Conservation (phyloP, 805 yeast genomes). For the Allodekkera sacchari region DNA sequence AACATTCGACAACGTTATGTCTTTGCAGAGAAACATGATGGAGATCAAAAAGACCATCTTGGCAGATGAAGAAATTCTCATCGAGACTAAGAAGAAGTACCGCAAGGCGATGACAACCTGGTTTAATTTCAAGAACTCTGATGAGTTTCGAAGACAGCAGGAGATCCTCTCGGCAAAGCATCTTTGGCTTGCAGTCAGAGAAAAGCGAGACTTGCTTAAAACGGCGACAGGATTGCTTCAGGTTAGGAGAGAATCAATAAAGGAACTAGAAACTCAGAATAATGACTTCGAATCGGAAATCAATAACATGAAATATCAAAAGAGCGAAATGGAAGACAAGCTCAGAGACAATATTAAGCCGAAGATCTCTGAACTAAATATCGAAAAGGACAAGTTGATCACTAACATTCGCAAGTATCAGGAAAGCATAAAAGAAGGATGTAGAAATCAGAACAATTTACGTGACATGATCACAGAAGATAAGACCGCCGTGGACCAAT, state of each 20-base stretch:
- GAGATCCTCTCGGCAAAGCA: slow-evolving; percentile 37
- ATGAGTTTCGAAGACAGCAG: slow-evolving; percentile 31
- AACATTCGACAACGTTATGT: slow-evolving; percentile 44
- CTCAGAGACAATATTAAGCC: neutral
- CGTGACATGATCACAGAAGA: slow-evolving; percentile 10
- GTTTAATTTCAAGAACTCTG: slow-evolving; percentile 31
- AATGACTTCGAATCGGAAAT: slow-evolving; percentile 15
- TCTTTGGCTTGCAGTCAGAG: slow-evolving; percentile 36
- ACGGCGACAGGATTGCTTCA: slow-evolving; percentile 14
- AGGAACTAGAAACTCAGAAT: slow-evolving; percentile 3
- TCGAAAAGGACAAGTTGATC: slow-evolving; percentile 1
- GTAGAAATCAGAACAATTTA: slow-evolving; percentile 2
- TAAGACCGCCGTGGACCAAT: slow-evolving; percentile 13
- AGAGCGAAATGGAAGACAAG: slow-evolving; percentile 5
- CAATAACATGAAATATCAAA: slow-evolving; percentile 10
- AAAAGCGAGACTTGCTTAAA: slow-evolving; percentile 15
- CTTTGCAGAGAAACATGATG: slow-evolving; percentile 33
- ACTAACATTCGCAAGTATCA: neutral
- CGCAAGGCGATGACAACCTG: slow-evolving; percentile 34
- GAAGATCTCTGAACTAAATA: slow-evolving; percentile 8
- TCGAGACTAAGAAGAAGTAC: slow-evolving; percentile 29
- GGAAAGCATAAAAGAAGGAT: slow-evolving; percentile 10
- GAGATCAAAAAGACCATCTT: slow-evolving; percentile 30
- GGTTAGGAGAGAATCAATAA: slow-evolving; percentile 10
- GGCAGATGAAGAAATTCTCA: slow-evolving; percentile 24